Base-by-base conservation (phyloP, 2,329 filamentous ascomycete genomes). In the Clarireedia homoeocarpa region DNA sequence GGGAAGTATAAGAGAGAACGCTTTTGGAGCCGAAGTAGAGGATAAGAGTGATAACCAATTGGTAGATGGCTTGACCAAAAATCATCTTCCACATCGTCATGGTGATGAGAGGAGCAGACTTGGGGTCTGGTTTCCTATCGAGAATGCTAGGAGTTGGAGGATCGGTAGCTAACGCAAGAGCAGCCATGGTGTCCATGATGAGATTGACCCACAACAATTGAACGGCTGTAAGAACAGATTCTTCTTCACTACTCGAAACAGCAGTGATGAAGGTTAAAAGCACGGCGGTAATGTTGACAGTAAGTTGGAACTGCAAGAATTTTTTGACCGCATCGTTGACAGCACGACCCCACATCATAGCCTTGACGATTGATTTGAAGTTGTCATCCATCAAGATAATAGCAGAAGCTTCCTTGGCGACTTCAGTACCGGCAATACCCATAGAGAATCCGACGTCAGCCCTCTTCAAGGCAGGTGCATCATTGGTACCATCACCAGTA, bases 81-180 rank as follows among this genome's bases (percentile, higher is more conserved):
- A 97, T 96, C 92, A 97, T 97, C 78, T 97, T 97, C 92, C 92
- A 95, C 92, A 97, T 97, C 17, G 87, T 91, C 36, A 86, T 76
- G 1, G 91, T 95, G 64, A 97, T 94, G 5, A 92, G 75, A 1
- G 86, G 78, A 6, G 86, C 85, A 30, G 81, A 85, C 67, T 90
- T 91, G 2, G 84, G 80, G 57, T 89, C 83, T 1, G 89, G 89
- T 67, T 88, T 88, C 39, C 87, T 80, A 59, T 88, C 73, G n/a
- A 89, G 75, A 56, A 89, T 83, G 60, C 78, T 81, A 59, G 79
- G 77, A 1, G 82, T 85, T 0, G 86, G 86, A n/a, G 85, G 83
- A 69, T 89, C 86, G 2, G 85, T 89, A 4, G 85, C 85, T 47
- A 89, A 77, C 24, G 87, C 87, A n/a, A 90, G 75, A 24, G 87